Evolutionary conservation across 768 basidiomycete species (phyloP), one percentile per base, ranked within the genome.

Genomic region (Gymnopilus dilepis): DNA sequence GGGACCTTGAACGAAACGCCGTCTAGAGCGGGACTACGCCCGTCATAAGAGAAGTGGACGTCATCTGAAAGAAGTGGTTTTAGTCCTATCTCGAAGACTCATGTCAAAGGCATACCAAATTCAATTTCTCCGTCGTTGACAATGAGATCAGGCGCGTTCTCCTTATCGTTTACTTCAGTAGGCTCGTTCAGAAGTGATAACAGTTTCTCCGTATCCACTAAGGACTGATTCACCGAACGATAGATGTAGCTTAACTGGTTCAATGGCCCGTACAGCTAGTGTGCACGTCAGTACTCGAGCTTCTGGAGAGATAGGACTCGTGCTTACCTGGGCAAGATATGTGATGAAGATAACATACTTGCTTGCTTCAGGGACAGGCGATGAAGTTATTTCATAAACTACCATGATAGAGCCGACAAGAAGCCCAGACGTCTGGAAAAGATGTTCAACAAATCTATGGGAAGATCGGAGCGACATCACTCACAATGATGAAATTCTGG

Each of bases 1-100:
- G 92, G 91, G 19, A 98, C 89, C 67, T 86, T 91, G 82, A 98
- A 98, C 1, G 90, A 92, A 38, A 98, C 84, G 30, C 86, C 85
- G 61, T 87, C 83, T 15, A 98, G 80, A 0, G 90, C 91, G 62
- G 82, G 84, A 15, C 80, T 82, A 22, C 90, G 84, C 3, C 82
- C 82, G 66, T 92, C 91, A 73, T 97, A 97, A 3, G 91, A 90
- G 76, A 98, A 95, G 66, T 74, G 82, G 65, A 97, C 96, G 67
- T 97, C 87, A 26, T 94, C 91, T 93, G 61, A 33, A 58, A 45
- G 37, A 31, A 50, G 34, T 38, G 9, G 17, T 59, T 7, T 62
- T 62, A 61, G 28, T 58, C 45, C 15, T 13, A 21, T 22, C 40
- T 55, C 28, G 53, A 54, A 42, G 17, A 54, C 7, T 5, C 59